Conservation (phyloP, 2,329 filamentous ascomycete genomes). For the Ophiosphaerella narmari region DNA sequence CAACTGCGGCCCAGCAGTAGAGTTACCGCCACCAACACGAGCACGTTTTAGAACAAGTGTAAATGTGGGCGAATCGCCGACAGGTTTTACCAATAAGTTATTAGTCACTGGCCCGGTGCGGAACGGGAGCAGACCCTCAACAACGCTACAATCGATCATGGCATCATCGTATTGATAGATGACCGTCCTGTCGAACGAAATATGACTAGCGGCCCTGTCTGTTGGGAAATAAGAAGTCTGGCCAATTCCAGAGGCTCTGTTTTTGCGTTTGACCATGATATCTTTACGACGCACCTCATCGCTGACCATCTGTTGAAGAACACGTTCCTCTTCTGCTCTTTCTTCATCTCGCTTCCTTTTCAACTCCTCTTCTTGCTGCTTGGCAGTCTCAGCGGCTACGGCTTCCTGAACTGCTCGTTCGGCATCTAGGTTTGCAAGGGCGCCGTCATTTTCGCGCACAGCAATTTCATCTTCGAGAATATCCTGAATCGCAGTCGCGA, state of each 20-base stretch:
- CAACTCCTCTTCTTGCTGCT: slow-evolving; percentile 49
- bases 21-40: slow-evolving; percentile 54
- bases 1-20: slow-evolving; percentile 66
- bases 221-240: slow-evolving; percentile 47
- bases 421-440: slow-evolving; percentile 84
- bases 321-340: slow-evolving; percentile 69
- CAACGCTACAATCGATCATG: slow-evolving; percentile 68
- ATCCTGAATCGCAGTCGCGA: slow-evolving; percentile 65
- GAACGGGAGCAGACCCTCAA: slow-evolving; percentile 68
- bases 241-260: slow-evolving; percentile 39
- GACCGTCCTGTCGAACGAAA: slow-evolving; percentile 72
- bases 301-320: slow-evolving; percentile 71
- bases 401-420: slow-evolving; percentile 85
- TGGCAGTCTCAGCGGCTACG: slow-evolving; percentile 64
- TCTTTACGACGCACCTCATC: slow-evolving; percentile 74
- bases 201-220: slow-evolving; percentile 34
- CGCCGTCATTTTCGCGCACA: slow-evolving; percentile 72
- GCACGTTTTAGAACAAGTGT: slow-evolving; percentile 67
- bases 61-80: slow-evolving; percentile 53
- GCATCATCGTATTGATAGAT: slow-evolving; percentile 66
- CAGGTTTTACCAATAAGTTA: slow-evolving; percentile 73
- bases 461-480: slow-evolving; percentile 85
- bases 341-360: slow-evolving; percentile 51
- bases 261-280: slow-evolving; percentile 61
- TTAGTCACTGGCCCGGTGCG: slow-evolving; percentile 68